These are phyloP conservation scores for Epichloe sibirici DNA, from an alignment of 2,329 filamentous ascomycete genomes.

Conservation along the genomic window DNA sequence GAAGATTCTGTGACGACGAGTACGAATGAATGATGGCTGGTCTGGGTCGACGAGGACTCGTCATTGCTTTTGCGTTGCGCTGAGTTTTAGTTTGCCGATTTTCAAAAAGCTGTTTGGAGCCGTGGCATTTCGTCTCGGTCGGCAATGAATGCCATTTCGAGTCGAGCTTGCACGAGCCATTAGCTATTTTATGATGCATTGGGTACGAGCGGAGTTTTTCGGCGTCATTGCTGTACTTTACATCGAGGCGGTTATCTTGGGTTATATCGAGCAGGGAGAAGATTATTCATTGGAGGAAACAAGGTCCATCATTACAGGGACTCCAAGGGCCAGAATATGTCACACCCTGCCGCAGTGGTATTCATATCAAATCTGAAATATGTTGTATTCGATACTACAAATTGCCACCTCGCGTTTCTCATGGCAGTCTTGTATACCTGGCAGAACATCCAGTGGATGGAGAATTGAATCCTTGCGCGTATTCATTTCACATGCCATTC, in stretches of 20 bases:
- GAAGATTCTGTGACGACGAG: slow-evolving; percentile 4
- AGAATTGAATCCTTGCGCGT: too few relatives aligned
- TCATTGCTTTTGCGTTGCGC: too few relatives aligned
- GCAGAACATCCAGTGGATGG: too few relatives aligned
- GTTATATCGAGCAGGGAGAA: background rate
- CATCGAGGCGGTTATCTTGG: background rate
- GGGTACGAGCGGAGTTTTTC: background rate
- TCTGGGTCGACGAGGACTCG: too few relatives aligned
- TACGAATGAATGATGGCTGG: background rate
- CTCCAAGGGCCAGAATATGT: too few relatives aligned
- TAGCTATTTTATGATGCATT: background rate
- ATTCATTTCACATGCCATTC: too few relatives aligned
- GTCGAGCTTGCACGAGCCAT: background rate
- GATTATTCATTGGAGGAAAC: background rate
- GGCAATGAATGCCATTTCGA: background rate
- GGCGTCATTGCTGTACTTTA: background rate
- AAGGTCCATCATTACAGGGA: background rate
- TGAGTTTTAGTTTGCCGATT: too few relatives aligned
- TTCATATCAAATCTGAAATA: too few relatives aligned
- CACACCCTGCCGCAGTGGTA: too few relatives aligned
- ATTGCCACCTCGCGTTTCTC: too few relatives aligned
- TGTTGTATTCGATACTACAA: too few relatives aligned
- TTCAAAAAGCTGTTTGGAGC: background rate
- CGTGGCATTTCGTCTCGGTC: background rate
- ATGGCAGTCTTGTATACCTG: too few relatives aligned